Evolutionary conservation across 2,329 filamentous ascomycete genomes (phyloP).

Genomic region (Ceratocystis harringtonii): DNA sequence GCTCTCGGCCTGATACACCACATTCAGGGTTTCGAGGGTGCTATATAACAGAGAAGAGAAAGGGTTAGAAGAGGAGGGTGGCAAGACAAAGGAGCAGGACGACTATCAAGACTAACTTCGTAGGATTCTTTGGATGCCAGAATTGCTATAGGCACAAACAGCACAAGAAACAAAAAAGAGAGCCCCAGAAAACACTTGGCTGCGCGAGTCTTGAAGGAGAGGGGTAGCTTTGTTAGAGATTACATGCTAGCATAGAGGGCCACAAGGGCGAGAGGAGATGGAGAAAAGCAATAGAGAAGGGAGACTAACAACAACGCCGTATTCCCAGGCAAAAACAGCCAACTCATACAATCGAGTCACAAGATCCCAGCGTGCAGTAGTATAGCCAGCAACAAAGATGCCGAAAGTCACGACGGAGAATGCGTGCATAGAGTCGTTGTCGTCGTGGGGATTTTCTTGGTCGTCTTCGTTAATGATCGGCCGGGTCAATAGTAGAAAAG

Average conservation of each 20-base stretch:
- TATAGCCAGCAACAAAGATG: conserved; percentile 99
- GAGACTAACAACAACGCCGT: conserved; percentile 77
- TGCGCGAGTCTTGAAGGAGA: conserved; percentile 13
- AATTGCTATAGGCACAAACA: conserved; percentile 71
- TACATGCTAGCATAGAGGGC: not conserved
- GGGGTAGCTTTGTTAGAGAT: conserved; percentile 8
- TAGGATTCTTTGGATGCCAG: conserved; percentile 67
- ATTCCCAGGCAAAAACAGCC: conserved; percentile 92
- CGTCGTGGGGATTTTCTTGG: conserved; percentile 21
- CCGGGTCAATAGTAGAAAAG: conserved; percentile 9
- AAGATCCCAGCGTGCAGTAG: conserved; percentile 96
- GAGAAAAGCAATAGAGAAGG: not conserved
- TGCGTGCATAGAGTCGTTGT: conserved; percentile 69
- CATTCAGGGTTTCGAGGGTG: conserved; percentile 65
- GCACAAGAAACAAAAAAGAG: conserved; percentile 67
- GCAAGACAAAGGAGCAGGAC: not conserved
- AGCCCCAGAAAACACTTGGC: conserved; percentile 35
- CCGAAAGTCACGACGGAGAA: conserved; percentile 90
- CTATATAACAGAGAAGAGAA: conserved; percentile 29
- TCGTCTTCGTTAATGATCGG: conserved; percentile 9
- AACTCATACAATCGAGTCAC: conserved; percentile 95
- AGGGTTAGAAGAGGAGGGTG: not conserved
- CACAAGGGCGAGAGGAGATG: not conserved
- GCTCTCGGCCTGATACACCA: conserved; percentile 87
- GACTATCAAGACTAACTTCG: conserved; percentile 42